Conservation (phyloP, 495 filamentous ascomycete genomes). For the Neurospora sp. region DNA sequence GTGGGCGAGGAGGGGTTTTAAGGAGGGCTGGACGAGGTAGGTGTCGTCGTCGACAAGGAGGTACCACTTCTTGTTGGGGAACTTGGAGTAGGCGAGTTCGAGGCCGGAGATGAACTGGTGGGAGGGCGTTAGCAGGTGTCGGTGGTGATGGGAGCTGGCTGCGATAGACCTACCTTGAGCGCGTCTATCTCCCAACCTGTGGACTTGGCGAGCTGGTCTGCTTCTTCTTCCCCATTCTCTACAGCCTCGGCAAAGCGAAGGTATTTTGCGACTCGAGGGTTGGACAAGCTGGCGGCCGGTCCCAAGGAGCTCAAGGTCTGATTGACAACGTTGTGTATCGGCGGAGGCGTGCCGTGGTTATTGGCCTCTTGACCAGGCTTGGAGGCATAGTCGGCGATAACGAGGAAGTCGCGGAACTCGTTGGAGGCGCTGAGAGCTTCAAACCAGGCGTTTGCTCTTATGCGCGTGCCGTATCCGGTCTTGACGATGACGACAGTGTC, state of each 20-base stretch:
- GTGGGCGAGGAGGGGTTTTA: slow-evolving; percentile 28
- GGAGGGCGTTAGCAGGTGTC: background rate
- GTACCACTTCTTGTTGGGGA: slow-evolving; percentile 41
- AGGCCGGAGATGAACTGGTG: slow-evolving; percentile 33
- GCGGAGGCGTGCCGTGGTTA: slow-evolving; percentile 15
- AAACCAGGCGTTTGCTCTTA: slow-evolving; percentile 27
- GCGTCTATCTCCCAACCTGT: slow-evolving; percentile 41
- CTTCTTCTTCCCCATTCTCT: slow-evolving; percentile 20
- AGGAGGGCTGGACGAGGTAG: slow-evolving; percentile 31
- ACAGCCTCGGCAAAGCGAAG: slow-evolving; percentile 24
- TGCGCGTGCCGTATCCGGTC: slow-evolving; percentile 34
- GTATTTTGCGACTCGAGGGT: slow-evolving; percentile 29
- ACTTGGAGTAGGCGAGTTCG: slow-evolving; percentile 28
- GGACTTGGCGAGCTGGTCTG: slow-evolving; percentile 20
- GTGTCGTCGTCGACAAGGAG: slow-evolving; percentile 39
- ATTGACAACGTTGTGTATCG: slow-evolving; percentile 26
- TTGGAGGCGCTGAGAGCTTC: slow-evolving; percentile 21
- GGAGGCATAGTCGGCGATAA: slow-evolving; percentile 30
- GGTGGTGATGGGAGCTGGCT: background rate
- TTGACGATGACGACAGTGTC: slow-evolving; percentile 36
- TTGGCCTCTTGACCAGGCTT: background rate
- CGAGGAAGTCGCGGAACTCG: slow-evolving; percentile 23
- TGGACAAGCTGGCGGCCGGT: slow-evolving; percentile 4
- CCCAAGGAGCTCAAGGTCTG: slow-evolving; percentile 15
- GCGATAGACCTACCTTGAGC: slow-evolving; percentile 27